A percentile compares a stretch with the other conserved stretches of the same genome.
Evolutionary conservation across 1,284 basidiomycete species (phyloP).

Genomic region (Ustilago loliicola): DNA sequence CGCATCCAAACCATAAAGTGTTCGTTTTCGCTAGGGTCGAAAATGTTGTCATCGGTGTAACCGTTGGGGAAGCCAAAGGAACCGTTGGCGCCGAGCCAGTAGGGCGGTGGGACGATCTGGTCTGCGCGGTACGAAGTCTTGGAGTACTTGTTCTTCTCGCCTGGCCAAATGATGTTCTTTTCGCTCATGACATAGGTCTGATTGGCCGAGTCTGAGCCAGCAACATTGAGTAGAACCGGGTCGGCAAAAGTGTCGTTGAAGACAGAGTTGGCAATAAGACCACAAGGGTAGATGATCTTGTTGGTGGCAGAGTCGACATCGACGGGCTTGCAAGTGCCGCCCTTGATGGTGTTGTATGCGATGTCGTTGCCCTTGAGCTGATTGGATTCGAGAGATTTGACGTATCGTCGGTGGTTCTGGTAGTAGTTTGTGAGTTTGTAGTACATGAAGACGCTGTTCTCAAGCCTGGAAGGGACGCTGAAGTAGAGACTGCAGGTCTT

Average conservation of each 20-base stretch:
- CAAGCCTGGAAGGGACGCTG: slow-evolving; percentile 80
- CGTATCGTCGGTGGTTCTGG: slow-evolving; percentile 98
- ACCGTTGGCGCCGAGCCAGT: slow-evolving; percentile 75
- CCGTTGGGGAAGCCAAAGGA: slow-evolving; percentile 77
- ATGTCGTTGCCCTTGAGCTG: slow-evolving; percentile 86
- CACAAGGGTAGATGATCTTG: slow-evolving; percentile 83
- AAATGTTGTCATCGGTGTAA: slow-evolving; percentile 79
- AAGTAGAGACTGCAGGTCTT: slow-evolving; percentile 65
- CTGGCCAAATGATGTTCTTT: slow-evolving; percentile 91
- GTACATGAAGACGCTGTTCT: slow-evolving; percentile 87
- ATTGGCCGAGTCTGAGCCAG: slow-evolving; percentile 72
- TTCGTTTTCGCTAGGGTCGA: slow-evolving; percentile 83
- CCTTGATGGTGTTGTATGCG: slow-evolving; percentile 70
- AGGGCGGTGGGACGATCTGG: slow-evolving; percentile 89
- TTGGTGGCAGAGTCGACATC: slow-evolving; percentile 70
- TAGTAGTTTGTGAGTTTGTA: slow-evolving; percentile 83
- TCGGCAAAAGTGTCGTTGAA: slow-evolving; percentile 92
- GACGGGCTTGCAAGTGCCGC: slow-evolving; percentile 90
- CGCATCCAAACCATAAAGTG: slow-evolving; percentile 99
- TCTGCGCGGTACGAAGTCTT: slow-evolving; percentile 71
- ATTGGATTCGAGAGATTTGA: slow-evolving; percentile 87
- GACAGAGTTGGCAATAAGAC: slow-evolving; percentile 95
- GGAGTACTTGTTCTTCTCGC: slow-evolving; percentile 88
- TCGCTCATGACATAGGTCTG: slow-evolving; percentile 81
- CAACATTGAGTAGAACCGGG: slow-evolving; percentile 76